phyloP scores from a whole-genome alignment of 192 early-diverging fungal species.

The Chytriomyces sp. region DNA sequence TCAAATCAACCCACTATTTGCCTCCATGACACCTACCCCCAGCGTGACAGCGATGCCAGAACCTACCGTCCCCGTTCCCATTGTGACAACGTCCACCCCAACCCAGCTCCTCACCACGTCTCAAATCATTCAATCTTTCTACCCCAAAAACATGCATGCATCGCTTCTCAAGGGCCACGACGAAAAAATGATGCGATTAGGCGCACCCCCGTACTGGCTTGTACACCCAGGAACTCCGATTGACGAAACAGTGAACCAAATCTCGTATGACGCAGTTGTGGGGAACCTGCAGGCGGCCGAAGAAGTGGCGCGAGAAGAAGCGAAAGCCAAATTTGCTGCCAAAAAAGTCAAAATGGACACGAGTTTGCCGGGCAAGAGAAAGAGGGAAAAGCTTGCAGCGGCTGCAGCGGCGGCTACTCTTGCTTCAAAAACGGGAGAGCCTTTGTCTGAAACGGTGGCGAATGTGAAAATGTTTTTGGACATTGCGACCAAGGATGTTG shows the following conservation, averaged over 20 bases:
- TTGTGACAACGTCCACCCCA: background rate
- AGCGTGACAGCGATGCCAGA: background rate
- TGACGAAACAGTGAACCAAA: slow-evolving; percentile 11
- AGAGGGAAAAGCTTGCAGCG: background rate
- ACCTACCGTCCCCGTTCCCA: background rate
- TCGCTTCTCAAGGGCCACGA: background rate
- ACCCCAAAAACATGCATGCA: background rate
- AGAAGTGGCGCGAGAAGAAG: background rate
- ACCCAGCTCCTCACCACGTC: background rate
- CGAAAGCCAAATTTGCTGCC: background rate
- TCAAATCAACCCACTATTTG: background rate
- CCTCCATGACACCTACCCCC: background rate
- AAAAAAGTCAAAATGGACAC: slow-evolving; percentile 28
- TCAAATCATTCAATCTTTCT: slow-evolving; percentile 26
- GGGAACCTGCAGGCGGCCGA: background rate
- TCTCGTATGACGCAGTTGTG: background rate
- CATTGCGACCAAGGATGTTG: background rate
- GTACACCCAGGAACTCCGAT: slow-evolving; percentile 3
- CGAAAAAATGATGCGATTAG: background rate
- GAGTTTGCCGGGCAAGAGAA: slow-evolving; percentile 30
- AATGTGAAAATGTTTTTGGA: background rate
- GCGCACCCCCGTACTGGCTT: slow-evolving; percentile 19
- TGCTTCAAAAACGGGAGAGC: background rate
- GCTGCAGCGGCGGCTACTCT: background rate
- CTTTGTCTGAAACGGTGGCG: background rate